Base-by-base conservation (phyloP, 2,329 filamentous ascomycete species). In the Xylariaceae sp. region DNA sequence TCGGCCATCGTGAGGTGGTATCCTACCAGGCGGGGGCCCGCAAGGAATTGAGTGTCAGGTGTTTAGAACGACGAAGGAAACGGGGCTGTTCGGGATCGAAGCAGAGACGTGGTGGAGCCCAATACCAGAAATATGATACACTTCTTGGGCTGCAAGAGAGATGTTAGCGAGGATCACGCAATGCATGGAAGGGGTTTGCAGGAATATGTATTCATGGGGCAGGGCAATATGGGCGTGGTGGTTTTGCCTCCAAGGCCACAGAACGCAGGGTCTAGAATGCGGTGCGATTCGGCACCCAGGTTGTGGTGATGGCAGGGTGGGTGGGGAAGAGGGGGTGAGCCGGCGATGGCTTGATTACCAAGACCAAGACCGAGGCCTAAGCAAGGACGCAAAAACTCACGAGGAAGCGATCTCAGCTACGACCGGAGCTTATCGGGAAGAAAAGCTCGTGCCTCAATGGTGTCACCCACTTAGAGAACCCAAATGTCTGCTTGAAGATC, bases 1-100 rank as follows among this genome's bases (percentile, higher is more conserved):
- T 85, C 82, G 74, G 82, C 81, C 86, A 80, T 88, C 73, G 71
- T 79, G 65, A 66, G 67, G 72, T 65, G 72, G 72, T 75, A 72
- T 72, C 74, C 75, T 73, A 74, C 73, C 74, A 73, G 70, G 68
- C 68, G 71, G 67, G 74, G 75, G 77, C 75, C 75, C 73, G 72
- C 72, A 62, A 67, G 66, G 66, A 57, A 65, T 51, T 67, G 65
- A 64, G 47, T 57, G 62, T 62, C 61, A 63, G 59, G 59, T 61
- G 23, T 61, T 64, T 65, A 64, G 60, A 64, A 61, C 63, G 64
- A 64, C 62, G 51, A 60, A 62, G 63, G 59, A 54, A 48, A 64
- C 58, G 57, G 59, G 59, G 44, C 51, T 53, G 51, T 55, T 58
- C 58, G 50, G 50, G 67, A 58, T 66, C 60, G 62, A 54, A 62